Conservation (phyloP, 2,329 filamentous ascomycete genomes). For the Parastagonospora avenae region DNA sequence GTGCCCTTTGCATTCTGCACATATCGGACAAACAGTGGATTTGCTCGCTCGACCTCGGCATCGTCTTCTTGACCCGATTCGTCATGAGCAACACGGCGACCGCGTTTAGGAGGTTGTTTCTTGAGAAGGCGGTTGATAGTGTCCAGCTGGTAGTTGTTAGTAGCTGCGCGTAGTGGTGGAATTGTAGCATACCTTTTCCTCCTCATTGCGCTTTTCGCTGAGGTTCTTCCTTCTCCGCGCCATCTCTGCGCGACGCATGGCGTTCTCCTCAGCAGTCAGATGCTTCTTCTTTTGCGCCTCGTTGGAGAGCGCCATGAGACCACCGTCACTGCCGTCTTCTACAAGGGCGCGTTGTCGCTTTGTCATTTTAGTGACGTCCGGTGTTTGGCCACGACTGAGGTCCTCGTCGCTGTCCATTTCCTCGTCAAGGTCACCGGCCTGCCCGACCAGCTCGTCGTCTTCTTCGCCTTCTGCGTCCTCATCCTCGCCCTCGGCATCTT, state of each 20-base stretch:
- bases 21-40: conserved; percentile 71
- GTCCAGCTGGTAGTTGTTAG: conserved; percentile 67
- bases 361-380: conserved; percentile 70
- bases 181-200: conserved; percentile 66
- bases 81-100: conserved; percentile 54
- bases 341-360: conserved; percentile 68
- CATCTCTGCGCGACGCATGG: conserved; percentile 76
- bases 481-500: conserved; percentile 55
- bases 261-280: conserved; percentile 73
- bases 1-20: conserved; percentile 67
- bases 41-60: conserved; percentile 54
- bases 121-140: conserved; percentile 90
- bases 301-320: conserved; percentile 61
- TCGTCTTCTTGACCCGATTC: conserved; percentile 59
- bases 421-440: conserved; percentile 44
- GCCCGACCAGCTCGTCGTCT: conserved; percentile 44
- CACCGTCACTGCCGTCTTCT: conserved; percentile 55
- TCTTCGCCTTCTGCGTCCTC: conserved; percentile 49
- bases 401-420: conserved; percentile 60
- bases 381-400: conserved; percentile 62
- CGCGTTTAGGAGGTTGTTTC: conserved; percentile 77
- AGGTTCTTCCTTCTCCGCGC: conserved; percentile 74
- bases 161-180: not conserved
- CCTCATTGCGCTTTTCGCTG: conserved; percentile 77
- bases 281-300: conserved; percentile 76